These are phyloP conservation scores for Bassia scoparia DNA, from an alignment of 148 eudicot genomes.

Conservation along the genomic window DNA sequence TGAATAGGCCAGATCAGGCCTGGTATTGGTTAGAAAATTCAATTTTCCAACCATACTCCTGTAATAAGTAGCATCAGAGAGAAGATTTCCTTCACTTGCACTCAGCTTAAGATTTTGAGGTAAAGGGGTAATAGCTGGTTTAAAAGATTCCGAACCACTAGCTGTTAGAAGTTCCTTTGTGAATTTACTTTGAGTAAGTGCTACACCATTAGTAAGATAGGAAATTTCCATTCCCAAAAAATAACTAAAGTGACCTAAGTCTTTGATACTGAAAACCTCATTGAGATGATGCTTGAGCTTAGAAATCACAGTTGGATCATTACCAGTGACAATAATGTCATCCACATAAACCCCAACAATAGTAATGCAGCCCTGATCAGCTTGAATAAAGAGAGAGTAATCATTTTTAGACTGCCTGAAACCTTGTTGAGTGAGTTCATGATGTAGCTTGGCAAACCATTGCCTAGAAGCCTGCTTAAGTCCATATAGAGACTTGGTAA, in stretches of 20 bases:
- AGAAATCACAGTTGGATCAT: neutral
- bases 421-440: neutral
- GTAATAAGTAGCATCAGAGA: neutral
- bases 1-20: neutral
- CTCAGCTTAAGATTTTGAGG: neutral
- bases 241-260: neutral
- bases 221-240: neutral
- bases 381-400: neutral
- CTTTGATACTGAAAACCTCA: neutral
- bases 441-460: neutral
- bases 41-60: neutral
- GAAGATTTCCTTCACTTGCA: too few relatives aligned
- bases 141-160: neutral
- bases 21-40: neutral
- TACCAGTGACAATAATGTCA: neutral
- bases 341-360: neutral
- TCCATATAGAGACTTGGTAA: neutral
- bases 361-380: neutral
- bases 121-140: neutral
- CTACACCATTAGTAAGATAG: neutral
- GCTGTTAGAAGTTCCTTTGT: neutral
- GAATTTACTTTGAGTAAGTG: neutral
- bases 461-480: neutral
- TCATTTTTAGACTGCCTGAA: neutral
- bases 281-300: neutral